Evolutionary conservation across 1,284 basidiomycete genomes (phyloP).

Genomic region (Irpex lacteus): DNA sequence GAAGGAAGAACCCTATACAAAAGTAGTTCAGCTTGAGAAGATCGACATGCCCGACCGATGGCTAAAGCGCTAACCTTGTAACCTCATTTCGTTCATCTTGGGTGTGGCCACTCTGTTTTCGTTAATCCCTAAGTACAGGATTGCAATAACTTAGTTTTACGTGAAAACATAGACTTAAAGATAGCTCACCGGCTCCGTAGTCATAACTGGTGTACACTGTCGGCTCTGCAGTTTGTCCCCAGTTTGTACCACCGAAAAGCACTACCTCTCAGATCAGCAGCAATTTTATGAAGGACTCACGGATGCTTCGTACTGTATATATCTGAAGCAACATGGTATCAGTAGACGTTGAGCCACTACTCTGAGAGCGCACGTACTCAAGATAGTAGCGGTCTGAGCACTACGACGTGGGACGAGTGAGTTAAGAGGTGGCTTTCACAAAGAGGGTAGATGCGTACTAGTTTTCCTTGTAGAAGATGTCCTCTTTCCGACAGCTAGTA

Average conservation of each 20-base stretch:
- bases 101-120: slow-evolving; percentile 46
- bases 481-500: slow-evolving; percentile 29
- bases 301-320: slow-evolving; percentile 39
- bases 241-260: slow-evolving; percentile 51
- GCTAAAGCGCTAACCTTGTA: slow-evolving; percentile 35
- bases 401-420: slow-evolving; percentile 19
- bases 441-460: slow-evolving; percentile 32
- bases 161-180: neutral
- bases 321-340: slow-evolving; percentile 23
- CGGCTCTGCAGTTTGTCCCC: slow-evolving; percentile 47
- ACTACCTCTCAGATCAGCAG: slow-evolving; percentile 27
- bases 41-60: slow-evolving; percentile 15
- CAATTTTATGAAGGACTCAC: neutral
- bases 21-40: neutral
- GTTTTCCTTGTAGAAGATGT: slow-evolving; percentile 49
- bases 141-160: neutral
- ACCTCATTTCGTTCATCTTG: slow-evolving; percentile 56
- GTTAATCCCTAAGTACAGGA: slow-evolving; percentile 37
- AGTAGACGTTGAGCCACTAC: too few relatives aligned
- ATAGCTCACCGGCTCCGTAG: slow-evolving; percentile 40
- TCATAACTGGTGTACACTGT: slow-evolving; percentile 49
- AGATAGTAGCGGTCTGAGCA: slow-evolving; percentile 46
- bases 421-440: too few relatives aligned
- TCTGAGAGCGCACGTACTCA: slow-evolving; percentile 33
- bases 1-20: slow-evolving; percentile 41